Evolutionary conservation across 202 grass and related monocot genomes (phyloP).

Genomic region (Eragrostis tef): DNA sequence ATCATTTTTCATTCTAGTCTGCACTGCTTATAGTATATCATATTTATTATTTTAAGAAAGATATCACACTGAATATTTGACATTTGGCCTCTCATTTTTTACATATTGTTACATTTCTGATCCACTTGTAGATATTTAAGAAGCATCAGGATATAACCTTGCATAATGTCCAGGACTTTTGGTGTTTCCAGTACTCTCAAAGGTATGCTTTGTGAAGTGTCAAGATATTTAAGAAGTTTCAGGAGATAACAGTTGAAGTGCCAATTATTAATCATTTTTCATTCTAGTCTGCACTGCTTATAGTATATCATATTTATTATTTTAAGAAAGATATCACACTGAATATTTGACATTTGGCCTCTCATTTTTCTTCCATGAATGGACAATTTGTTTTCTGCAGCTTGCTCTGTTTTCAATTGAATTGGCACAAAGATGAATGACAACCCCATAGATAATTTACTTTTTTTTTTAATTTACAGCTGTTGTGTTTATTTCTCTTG

Average conservation of each 20-base stretch:
- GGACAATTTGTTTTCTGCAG: background rate
- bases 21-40: background rate
- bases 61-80: background rate
- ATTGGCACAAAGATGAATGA: conserved; percentile 31
- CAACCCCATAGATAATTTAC: background rate
- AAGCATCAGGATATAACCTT: conserved; percentile 77
- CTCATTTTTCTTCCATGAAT: conserved; percentile 24
- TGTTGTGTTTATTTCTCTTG: conserved; percentile 46
- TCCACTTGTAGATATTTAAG: conserved; percentile 66
- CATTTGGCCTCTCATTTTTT: conserved; percentile 18
- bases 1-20: conserved; percentile 2
- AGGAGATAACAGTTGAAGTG: conserved; percentile 20
- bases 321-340: background rate
- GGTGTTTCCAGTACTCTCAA: conserved; percentile 75
- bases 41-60: background rate
- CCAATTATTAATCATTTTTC: conserved; percentile 33
- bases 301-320: background rate
- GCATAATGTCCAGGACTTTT: conserved; percentile 75
- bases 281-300: background rate
- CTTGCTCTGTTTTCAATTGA: conserved; percentile 29
- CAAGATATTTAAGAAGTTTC: no score
- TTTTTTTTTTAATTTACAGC: conserved; percentile 18
- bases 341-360: background rate
- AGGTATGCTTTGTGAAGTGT: conserved; percentile 79
- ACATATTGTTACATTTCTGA: conserved; percentile 31